Evolutionary conservation across 495 filamentous ascomycete genomes (phyloP).

Genomic region (Xylaria grammica): DNA sequence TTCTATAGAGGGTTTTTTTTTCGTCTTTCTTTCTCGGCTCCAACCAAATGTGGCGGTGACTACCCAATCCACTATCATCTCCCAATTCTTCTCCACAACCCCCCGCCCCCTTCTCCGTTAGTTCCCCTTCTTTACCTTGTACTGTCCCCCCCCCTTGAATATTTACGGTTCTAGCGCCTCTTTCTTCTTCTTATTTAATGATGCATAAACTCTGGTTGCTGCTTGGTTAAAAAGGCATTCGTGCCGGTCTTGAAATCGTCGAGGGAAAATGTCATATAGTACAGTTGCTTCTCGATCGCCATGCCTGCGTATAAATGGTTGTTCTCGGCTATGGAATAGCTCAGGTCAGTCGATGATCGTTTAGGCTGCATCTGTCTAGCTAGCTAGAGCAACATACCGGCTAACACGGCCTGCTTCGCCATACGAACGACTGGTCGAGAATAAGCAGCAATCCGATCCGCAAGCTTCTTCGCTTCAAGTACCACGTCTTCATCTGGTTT

Average conservation of each 20-base stretch:
- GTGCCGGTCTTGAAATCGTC: constrained; percentile 26
- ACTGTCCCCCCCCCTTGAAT: no score
- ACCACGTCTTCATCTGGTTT: constrained; percentile 24
- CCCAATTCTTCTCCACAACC: no score
- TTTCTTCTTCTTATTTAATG: constrained; percentile 1
- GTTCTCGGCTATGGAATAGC: constrained; percentile 26
- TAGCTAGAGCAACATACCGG: constrained; percentile 24
- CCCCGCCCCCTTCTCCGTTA: no score
- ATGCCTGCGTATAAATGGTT: constrained; percentile 30
- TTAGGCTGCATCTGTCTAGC: background rate
- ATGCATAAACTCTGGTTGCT: constrained; percentile 30
- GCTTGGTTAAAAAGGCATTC: constrained; percentile 26
- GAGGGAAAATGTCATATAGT: constrained; percentile 30
- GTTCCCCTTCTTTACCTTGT: no score
- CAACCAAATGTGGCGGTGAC: no score
- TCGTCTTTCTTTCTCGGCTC: no score
- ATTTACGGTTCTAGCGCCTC: background rate
- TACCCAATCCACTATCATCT: no score
- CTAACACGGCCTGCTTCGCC: constrained; percentile 34
- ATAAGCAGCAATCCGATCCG: constrained; percentile 29
- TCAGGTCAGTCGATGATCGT: constrained; percentile 13
- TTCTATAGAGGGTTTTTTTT: no score
- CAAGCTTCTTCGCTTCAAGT: constrained; percentile 26
- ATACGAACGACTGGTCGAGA: constrained; percentile 30
- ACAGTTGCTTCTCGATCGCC: constrained; percentile 34